Conservation (phyloP, 179 eudicot species). For the Silene coronaria region DNA sequence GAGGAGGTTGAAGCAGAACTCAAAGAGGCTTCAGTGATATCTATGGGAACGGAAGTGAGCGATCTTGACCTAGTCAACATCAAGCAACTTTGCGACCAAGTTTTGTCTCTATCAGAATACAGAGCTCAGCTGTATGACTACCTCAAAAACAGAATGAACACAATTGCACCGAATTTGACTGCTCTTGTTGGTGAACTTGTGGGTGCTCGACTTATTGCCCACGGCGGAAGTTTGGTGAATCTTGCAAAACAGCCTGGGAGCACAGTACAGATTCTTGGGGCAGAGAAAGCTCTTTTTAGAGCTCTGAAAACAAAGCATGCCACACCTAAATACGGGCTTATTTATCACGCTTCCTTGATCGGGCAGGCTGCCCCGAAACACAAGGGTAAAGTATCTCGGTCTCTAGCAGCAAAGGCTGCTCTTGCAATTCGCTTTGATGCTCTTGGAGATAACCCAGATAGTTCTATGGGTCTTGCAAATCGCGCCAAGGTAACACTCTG, state of each 20-base stretch:
- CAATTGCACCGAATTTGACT: conserved; percentile 92
- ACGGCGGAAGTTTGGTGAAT: conserved; percentile 88
- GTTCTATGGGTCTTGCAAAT: conserved; percentile 80
- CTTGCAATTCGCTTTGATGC: conserved; percentile 90
- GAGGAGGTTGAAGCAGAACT: conserved; percentile 83
- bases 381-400: conserved; percentile 88
- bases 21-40: conserved; percentile 79
- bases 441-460: conserved; percentile 75
- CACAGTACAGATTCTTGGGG: conserved; percentile 95
- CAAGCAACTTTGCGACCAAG: conserved; percentile 85
- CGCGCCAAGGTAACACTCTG: conserved; percentile 44
- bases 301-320: conserved; percentile 96
- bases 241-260: conserved; percentile 99
- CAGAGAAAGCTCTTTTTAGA: conserved; percentile 94
- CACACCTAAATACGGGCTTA: conserved; percentile 93
- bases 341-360: conserved; percentile 86
- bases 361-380: conserved; percentile 95
- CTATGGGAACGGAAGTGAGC: conserved; percentile 99
- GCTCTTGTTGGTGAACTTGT: conserved; percentile 97
- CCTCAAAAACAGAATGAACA: conserved; percentile 85
- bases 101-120: conserved; percentile 70
- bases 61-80: conserved; percentile 79
- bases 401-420: conserved; percentile 87
- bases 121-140: conserved; percentile 92
- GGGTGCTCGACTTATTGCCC: conserved; percentile 94